Percentiles rank a stretch among this genome's conserved stretches.
phyloP scores from a whole-genome alignment of 257 asterid genomes.

The Solanum habrochaites region DNA sequence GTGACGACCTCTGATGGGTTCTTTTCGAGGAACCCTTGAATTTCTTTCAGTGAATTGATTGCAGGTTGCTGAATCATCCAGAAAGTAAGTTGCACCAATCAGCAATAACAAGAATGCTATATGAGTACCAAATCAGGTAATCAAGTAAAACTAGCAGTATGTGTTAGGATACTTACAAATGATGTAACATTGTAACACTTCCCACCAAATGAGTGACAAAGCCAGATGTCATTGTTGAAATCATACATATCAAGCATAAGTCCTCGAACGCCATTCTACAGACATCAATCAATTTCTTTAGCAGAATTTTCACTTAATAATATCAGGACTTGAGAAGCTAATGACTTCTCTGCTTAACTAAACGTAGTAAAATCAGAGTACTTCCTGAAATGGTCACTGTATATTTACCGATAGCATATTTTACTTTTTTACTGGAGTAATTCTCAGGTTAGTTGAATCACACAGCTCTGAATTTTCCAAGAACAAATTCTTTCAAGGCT shows the following conservation, averaged over 20 bases:
- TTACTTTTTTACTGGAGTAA: background rate
- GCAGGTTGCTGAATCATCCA: slow-evolving; percentile 65
- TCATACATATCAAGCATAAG: slow-evolving; percentile 92
- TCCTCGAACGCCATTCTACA: slow-evolving; percentile 91
- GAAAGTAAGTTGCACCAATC: background rate
- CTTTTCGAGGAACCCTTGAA: slow-evolving; percentile 40
- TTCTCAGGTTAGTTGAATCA: background rate
- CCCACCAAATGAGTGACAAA: slow-evolving; percentile 72
- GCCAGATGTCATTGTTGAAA: slow-evolving; percentile 67
- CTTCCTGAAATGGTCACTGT: background rate
- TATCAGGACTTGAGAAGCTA: background rate
- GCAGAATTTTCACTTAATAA: background rate
- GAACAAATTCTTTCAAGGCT: background rate
- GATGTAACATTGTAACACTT: slow-evolving; percentile 57
- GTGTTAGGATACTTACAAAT: slow-evolving; percentile 42
- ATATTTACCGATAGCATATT: background rate
- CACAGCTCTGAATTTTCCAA: background rate
- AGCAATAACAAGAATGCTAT: background rate
- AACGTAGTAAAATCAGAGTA: background rate
- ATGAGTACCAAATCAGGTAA: background rate
- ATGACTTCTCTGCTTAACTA: background rate
- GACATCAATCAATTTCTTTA: background rate
- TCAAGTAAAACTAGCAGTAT: background rate
- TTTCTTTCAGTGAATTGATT: slow-evolving; percentile 55
- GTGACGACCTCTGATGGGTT: slow-evolving; percentile 61